phyloP scores from a whole-genome alignment of 1,139 yeast genomes.

The Saccharomycopsis crataegensis region DNA sequence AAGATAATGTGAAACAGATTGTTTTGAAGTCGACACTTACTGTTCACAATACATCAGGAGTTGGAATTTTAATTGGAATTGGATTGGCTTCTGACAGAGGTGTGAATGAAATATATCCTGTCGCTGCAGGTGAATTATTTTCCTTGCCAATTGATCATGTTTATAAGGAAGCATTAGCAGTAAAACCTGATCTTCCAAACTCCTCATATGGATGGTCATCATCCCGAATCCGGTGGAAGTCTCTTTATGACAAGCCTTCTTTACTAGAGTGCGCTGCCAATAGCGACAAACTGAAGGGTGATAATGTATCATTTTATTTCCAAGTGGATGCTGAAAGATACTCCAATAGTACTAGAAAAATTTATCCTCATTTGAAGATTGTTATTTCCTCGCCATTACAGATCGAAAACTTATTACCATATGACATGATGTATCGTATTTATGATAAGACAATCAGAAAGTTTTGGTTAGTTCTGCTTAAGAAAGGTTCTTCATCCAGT shows the following conservation, averaged over 20 bases:
- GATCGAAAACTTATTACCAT: constrained; percentile 79
- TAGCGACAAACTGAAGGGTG: constrained; percentile 15
- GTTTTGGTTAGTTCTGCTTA: constrained; percentile 60
- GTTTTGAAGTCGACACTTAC: constrained; percentile 68
- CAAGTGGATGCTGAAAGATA: constrained; percentile 64
- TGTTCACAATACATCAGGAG: constrained; percentile 64
- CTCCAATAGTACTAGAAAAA: constrained; percentile 57
- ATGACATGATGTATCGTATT: constrained; percentile 65
- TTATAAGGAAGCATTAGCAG: constrained; percentile 46
- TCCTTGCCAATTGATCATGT: constrained; percentile 73
- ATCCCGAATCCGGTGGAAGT: constrained; percentile 57
- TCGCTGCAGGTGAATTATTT: constrained; percentile 47
- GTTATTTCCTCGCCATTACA: constrained; percentile 82
- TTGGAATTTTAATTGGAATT: constrained; percentile 43
- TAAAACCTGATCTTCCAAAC: constrained; percentile 50
- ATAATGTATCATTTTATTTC: constrained; percentile 50
- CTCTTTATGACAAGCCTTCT: constrained; percentile 43
- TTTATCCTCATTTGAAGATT: constrained; percentile 81
- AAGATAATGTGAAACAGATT: constrained; percentile 72
- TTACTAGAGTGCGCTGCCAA: constrained; percentile 51
- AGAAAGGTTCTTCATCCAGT: constrained; percentile 58
- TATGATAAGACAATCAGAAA: constrained; percentile 69
- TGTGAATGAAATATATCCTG: constrained; percentile 27
- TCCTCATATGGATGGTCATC: constrained; percentile 59
- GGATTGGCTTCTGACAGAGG: constrained; percentile 29